phyloP scores from a whole-genome alignment of 169 alveolate genomes.

The Plasmodium gaboni region DNA sequence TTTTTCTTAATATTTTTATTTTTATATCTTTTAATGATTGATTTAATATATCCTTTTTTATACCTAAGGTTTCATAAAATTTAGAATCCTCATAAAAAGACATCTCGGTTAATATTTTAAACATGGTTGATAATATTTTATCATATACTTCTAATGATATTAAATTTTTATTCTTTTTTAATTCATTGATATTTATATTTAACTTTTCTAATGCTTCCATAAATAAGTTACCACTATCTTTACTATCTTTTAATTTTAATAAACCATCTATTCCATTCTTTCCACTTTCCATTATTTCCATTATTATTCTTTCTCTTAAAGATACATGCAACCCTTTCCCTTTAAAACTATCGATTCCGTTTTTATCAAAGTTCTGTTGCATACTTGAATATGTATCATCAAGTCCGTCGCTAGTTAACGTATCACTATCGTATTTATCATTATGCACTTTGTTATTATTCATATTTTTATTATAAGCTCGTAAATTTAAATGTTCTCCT shows the following conservation, averaged over 20 bases:
- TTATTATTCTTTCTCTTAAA: conserved; percentile 18
- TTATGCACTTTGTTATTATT: background rate
- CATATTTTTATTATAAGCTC: background rate
- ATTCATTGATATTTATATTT: background rate
- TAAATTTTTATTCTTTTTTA: background rate
- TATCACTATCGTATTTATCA: background rate
- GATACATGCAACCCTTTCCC: conserved; percentile 24
- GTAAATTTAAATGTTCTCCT: background rate
- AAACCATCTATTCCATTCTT: conserved; percentile 44
- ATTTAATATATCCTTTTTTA: conserved; percentile 21
- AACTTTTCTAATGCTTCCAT: conserved; percentile 15
- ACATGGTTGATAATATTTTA: conserved; percentile 34
- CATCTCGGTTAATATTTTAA: conserved; percentile 63
- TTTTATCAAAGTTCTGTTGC: conserved; percentile 2
- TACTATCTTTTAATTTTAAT: background rate
- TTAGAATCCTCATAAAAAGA: conserved; percentile 23
- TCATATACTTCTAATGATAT: conserved; percentile 44
- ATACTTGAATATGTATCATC: background rate
- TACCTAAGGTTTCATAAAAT: conserved; percentile 40
- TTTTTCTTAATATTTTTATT: conserved; percentile 35
- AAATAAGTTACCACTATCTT: conserved; percentile 3
- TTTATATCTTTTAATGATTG: conserved; percentile 48
- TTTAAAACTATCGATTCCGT: background rate
- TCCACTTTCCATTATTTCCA: conserved; percentile 35
- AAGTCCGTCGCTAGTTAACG: background rate